These are phyloP conservation scores for Aspergillus candidus DNA, from an alignment of 2,329 filamentous ascomycete genomes.

Conservation along the genomic window DNA sequence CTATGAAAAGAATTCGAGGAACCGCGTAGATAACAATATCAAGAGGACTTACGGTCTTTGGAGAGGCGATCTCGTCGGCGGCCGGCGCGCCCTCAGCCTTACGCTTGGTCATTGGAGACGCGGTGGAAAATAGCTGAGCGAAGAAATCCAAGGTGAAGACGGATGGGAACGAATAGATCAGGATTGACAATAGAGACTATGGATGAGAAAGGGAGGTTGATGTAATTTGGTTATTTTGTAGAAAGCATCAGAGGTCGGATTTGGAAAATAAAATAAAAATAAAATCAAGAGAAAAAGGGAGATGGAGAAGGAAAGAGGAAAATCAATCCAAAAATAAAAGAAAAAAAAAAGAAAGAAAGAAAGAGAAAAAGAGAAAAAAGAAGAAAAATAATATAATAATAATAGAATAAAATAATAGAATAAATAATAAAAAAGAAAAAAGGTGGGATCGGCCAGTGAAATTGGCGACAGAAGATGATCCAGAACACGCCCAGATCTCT, in stretches of 20 bases:
- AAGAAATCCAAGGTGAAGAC: too few species aligned
- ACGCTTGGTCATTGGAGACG: conserved; percentile 20
- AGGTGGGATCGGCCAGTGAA: background rate
- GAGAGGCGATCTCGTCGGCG: conserved; percentile 14
- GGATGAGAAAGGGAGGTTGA: background rate
- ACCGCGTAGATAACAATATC: background rate
- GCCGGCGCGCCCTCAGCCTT: conserved; percentile 19
- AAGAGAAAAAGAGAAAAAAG: background rate
- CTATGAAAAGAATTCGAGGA: background rate
- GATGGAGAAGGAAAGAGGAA: conserved; percentile 1
- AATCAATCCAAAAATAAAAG: background rate
- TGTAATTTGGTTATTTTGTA: background rate
- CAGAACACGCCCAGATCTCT: too few species aligned
- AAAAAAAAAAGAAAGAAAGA: background rate
- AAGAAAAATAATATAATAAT: conserved; percentile 4
- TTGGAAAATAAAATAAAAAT: conserved; percentile 1
- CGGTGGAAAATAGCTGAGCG: background rate
- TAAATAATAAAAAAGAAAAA: background rate
- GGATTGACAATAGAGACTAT: too few species aligned
- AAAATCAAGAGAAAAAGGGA: conserved; percentile 1
- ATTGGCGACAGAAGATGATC: too few species aligned
- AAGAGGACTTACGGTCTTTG: conserved; percentile 20
- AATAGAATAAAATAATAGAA: conserved; percentile 1
- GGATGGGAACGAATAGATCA: background rate
- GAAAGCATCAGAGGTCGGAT: conserved; percentile 1